Evolutionary conservation across 257 asterid genomes (phyloP).

Genomic region (Solanum etuberosum): DNA sequence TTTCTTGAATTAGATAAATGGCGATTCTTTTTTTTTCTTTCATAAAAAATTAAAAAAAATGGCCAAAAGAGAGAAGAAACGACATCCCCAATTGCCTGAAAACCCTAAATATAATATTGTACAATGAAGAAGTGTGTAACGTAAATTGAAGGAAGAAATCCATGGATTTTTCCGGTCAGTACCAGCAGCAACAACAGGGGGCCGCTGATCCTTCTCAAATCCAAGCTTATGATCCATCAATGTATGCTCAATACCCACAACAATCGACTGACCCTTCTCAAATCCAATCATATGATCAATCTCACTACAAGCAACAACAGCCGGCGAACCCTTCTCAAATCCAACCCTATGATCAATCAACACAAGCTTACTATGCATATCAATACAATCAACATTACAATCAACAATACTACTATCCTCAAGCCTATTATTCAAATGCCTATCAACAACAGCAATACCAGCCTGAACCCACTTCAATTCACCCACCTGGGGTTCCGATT

Average conservation of each 20-base stretch:
- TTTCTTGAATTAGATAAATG: neutral
- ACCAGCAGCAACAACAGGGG: constrained; percentile 3
- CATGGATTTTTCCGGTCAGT: constrained; percentile 10
- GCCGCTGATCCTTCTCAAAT: neutral
- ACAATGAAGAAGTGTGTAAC: neutral
- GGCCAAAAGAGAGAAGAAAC: neutral
- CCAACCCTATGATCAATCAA: constrained; percentile 17
- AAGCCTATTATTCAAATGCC: neutral
- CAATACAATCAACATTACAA: neutral
- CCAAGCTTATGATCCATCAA: constrained; percentile 11
- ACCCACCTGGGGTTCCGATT: constrained; percentile 47
- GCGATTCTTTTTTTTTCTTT: too few relatives aligned
- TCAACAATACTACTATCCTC: constrained; percentile 12
- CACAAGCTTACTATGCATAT: constrained; percentile 5
- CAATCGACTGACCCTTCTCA: neutral
- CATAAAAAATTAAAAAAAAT: too few relatives aligned
- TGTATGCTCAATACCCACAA: constrained; percentile 1
- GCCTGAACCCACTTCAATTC: constrained; percentile 22
- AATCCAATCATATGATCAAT: constrained; percentile 10
- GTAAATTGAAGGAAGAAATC: neutral
- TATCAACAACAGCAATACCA: constrained; percentile 17
- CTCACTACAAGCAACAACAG: neutral
- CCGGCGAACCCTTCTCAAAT: constrained; percentile 16
- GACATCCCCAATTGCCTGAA: neutral
- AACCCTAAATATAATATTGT: neutral